Conservation (phyloP, 1,284 basidiomycete genomes). For the Sporisorium scitamineum region DNA sequence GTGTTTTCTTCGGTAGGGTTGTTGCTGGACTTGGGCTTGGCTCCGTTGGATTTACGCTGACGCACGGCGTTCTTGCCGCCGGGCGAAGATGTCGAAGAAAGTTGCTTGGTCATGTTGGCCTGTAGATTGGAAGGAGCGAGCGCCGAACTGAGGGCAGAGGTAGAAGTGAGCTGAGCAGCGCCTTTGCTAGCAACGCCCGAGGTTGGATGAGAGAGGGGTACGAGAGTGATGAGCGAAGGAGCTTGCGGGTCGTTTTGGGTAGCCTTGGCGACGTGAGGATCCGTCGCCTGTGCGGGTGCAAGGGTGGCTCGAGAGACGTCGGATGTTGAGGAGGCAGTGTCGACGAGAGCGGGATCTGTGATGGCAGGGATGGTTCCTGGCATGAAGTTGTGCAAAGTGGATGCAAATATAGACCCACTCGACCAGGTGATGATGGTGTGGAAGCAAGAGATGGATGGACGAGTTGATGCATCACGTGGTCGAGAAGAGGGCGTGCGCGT, state of each 20-base stretch:
- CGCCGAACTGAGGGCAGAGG: slow-evolving; percentile 21
- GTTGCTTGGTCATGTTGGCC: slow-evolving; percentile 51
- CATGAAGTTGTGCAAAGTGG: slow-evolving; percentile 22
- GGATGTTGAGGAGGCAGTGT: slow-evolving; percentile 11
- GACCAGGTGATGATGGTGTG: slow-evolving; percentile 7
- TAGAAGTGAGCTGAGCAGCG: slow-evolving; percentile 35
- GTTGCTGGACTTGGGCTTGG: background rate
- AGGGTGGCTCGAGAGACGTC: slow-evolving; percentile 28
- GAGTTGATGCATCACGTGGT: too few relatives aligned
- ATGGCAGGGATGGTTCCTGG: slow-evolving; percentile 52
- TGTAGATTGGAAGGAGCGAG: slow-evolving; percentile 45
- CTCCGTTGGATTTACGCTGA: slow-evolving; percentile 32
- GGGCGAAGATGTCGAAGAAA: slow-evolving; percentile 12
- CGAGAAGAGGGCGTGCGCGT: too few relatives aligned
- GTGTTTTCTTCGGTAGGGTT: background rate
- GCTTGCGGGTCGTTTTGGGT: slow-evolving; percentile 17
- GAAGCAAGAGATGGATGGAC: slow-evolving; percentile 4
- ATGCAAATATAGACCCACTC: too few relatives aligned
- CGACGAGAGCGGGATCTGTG: slow-evolving; percentile 51
- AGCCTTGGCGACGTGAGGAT: slow-evolving; percentile 22
- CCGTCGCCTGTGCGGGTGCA: slow-evolving; percentile 16
- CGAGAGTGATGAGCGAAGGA: slow-evolving; percentile 43
- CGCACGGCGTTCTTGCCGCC: slow-evolving; percentile 22
- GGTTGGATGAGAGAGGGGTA: slow-evolving; percentile 28
- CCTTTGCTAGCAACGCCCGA: slow-evolving; percentile 47